Evolutionary conservation across 306 rosid species (phyloP), one percentile per base, ranked within the genome.

Genomic region (Vigna mungo): DNA sequence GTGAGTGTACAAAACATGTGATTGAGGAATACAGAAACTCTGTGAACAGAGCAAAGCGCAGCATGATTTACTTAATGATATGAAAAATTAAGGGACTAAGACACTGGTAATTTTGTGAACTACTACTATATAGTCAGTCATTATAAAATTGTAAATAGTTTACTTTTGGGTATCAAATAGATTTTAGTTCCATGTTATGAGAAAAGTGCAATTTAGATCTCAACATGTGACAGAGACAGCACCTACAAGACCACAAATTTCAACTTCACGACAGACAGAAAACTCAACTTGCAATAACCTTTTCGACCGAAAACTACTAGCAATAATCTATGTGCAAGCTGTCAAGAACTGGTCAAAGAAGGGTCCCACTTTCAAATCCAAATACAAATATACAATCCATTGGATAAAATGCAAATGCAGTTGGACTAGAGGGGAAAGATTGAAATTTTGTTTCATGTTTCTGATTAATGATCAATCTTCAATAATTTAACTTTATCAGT

Each of bases 301-400:
- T 15, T 56, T 66, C 53, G 71, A 66, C 71, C 71, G 71, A 66
- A 66, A 41, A 20, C 13, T 1, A 5, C 6, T 2, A 60, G 43
- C 51, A 36, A 48, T 41, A 36, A 72, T 58, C 18, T 37, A 23
- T 70, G 16, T 15, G 74, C 63, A 67, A 54, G 30, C 9, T 55
- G 54, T 69, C 47, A 41, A 32, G 54, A 18, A 73, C 21, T 30
- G 12, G 80, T 80, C 72, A 77, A 76, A 74, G 62, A 75, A 64
- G 16, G 81, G 80, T 59, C 85, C 75, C 54, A 80, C 43, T 78
- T 43, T 72, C 69, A 78, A 13, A 55, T 34, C 48, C 14, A 65
- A 13, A 59, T 52, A 11, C 56, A 17, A 52, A 17, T 52, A 52
- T 9, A 39, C 71, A 82, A 62, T 63, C 81, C 79, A 70, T 75